phyloP scores from a whole-genome alignment of 352 stramenopile species.

The Pythium rishiriense region DNA sequence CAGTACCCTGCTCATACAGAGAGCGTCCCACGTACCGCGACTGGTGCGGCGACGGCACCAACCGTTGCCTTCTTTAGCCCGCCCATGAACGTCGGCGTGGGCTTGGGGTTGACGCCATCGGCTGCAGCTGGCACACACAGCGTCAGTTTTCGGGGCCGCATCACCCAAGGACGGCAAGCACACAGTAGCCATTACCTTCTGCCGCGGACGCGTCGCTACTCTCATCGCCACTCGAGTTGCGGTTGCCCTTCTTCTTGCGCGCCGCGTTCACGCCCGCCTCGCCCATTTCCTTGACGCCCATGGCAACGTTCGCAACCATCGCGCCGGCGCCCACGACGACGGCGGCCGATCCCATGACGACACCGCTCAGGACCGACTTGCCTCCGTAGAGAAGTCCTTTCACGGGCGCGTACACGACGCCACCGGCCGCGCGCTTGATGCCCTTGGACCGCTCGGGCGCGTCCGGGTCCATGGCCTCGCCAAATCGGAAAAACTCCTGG shows the following conservation, averaged over 20 bases:
- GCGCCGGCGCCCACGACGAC: constrained; percentile 73
- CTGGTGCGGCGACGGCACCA: constrained; percentile 71
- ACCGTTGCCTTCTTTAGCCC: constrained; percentile 87
- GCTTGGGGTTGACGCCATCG: constrained; percentile 59
- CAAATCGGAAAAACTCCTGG: constrained; percentile 85
- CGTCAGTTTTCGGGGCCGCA: neutral
- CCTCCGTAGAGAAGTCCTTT: constrained; percentile 85
- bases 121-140: neutral
- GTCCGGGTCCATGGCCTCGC: constrained; percentile 82
- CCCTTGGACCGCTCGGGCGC: constrained; percentile 77
- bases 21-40: constrained; percentile 49
- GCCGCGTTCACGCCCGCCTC: constrained; percentile 79
- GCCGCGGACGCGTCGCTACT: constrained; percentile 38
- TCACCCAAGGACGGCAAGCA: neutral
- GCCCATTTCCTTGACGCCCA: constrained; percentile 87
- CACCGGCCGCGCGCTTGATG: constrained; percentile 71
- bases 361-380: constrained; percentile 77
- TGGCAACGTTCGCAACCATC: constrained; percentile 82
- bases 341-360: constrained; percentile 83
- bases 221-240: constrained; percentile 24
- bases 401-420: constrained; percentile 77
- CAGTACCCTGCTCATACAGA: neutral
- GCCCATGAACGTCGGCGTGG: constrained; percentile 75
- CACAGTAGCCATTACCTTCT: constrained; percentile 7
- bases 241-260: constrained; percentile 47